Evolutionary conservation across 2,329 filamentous ascomycete species (phyloP).

Genomic region (Aspergillaceae sp.): DNA sequence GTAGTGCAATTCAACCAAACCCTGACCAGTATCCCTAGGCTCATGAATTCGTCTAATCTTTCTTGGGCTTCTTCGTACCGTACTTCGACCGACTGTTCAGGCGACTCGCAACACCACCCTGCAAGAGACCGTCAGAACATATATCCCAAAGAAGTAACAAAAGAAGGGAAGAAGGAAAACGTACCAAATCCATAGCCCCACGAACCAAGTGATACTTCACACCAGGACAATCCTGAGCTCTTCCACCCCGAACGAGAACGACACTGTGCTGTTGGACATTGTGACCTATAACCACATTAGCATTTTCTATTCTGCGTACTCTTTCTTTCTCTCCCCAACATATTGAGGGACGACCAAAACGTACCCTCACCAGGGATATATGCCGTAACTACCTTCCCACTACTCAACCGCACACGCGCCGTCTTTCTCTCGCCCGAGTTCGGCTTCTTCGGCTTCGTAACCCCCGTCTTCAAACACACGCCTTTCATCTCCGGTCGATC

Average conservation of each 20-base stretch:
- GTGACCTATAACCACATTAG: constrained; percentile 50
- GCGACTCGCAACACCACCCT: constrained; percentile 86
- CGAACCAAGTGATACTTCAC: constrained; percentile 91
- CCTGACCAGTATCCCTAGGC: background rate
- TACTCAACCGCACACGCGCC: constrained; percentile 80
- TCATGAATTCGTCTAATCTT: constrained; percentile 38
- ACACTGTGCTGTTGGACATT: constrained; percentile 99
- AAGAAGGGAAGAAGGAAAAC: constrained; percentile 28
- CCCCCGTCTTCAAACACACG: constrained; percentile 88
- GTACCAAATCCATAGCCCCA: constrained; percentile 84
- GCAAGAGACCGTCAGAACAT: constrained; percentile 1
- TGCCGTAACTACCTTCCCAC: constrained; percentile 75
- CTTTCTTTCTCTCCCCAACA: background rate
- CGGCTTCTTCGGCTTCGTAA: constrained; percentile 94
- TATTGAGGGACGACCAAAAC: background rate
- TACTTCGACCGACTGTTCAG: constrained; percentile 88
- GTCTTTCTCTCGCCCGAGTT: constrained; percentile 97
- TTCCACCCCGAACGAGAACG: constrained; percentile 85
- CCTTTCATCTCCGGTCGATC: constrained; percentile 80
- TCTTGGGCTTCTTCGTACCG: constrained; percentile 97
- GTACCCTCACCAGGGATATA: constrained; percentile 90
- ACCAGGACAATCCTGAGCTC: constrained; percentile 95
- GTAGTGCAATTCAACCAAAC: no score
- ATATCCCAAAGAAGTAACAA: background rate
- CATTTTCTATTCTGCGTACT: background rate